Evolutionary conservation across 2,329 filamentous ascomycete species (phyloP).

Genomic region (Beauveria australis): DNA sequence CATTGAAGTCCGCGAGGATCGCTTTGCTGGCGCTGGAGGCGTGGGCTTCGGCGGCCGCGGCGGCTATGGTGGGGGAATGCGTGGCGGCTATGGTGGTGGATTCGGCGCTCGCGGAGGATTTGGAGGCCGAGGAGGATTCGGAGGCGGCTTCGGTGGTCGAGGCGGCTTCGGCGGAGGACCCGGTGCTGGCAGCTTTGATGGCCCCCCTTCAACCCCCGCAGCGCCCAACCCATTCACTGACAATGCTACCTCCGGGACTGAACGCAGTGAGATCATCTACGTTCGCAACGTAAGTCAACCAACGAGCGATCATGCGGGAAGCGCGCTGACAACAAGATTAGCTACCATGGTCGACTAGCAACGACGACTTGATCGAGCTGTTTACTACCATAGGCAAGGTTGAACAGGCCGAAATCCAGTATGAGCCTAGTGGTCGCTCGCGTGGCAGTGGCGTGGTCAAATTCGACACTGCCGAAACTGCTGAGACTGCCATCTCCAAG

Average conservation of each 20-base stretch:
- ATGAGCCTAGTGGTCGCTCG: conserved; percentile 92
- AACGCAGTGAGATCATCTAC: conserved; percentile 78
- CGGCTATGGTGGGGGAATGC: conserved; percentile 50
- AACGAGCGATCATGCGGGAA: not conserved
- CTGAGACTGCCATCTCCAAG: conserved; percentile 90
- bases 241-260: conserved; percentile 77
- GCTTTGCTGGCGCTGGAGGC: conserved; percentile 65
- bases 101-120: conserved; percentile 41
- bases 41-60: conserved; percentile 47
- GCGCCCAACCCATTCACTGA: conserved; percentile 91
- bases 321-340: conserved; percentile 26
- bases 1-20: conserved; percentile 92
- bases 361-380: conserved; percentile 91
- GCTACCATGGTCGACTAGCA: conserved; percentile 98
- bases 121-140: conserved; percentile 43
- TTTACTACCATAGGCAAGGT: conserved; percentile 98
- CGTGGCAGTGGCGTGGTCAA: conserved; percentile 94
- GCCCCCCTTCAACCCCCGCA: conserved; percentile 36
- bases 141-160: conserved; percentile 41
- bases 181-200: conserved; percentile 36
- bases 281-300: conserved; percentile 79
- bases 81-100: conserved; percentile 51
- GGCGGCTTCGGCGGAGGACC: conserved; percentile 40
- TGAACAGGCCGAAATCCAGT: conserved; percentile 97
- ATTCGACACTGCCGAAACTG: conserved; percentile 74